phyloP scores from a whole-genome alignment of 345 rosid genomes.

The Gossypium herbaceum region DNA sequence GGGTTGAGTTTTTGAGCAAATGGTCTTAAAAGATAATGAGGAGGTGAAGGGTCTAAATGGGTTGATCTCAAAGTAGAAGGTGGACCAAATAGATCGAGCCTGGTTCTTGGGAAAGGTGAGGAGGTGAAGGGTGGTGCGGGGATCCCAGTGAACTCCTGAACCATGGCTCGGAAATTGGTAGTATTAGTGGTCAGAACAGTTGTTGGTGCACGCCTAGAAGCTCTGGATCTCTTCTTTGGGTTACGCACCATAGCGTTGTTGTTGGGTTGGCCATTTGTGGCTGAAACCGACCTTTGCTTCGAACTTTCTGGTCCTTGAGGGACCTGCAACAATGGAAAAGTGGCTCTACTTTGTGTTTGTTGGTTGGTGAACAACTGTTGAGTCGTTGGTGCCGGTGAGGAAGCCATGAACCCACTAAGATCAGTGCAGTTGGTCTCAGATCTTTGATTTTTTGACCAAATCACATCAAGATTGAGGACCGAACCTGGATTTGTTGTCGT shows the following conservation, averaged over 20 bases:
- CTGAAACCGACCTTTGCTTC: conserved; percentile 14
- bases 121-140: conserved; percentile 80
- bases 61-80: conserved; percentile 35
- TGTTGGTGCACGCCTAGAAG: conserved; percentile 92
- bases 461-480: conserved; percentile 47
- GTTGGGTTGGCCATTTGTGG: conserved; percentile 23
- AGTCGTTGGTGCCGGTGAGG: conserved; percentile 29
- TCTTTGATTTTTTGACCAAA: conserved; percentile 51
- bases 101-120: conserved; percentile 54
- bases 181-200: conserved; percentile 90
- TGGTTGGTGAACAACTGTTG: conserved; percentile 31
- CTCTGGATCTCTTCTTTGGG: conserved; percentile 86
- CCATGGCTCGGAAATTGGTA: conserved; percentile 91
- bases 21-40: conserved; percentile 53
- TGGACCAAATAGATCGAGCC: conserved; percentile 64
- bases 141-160: conserved; percentile 95
- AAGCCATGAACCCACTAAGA: conserved; percentile 37
- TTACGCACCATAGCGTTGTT: conserved; percentile 40
- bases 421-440: conserved; percentile 49
- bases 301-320: conserved; percentile 15
- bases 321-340: conserved; percentile 17
- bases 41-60: conserved; percentile 40
- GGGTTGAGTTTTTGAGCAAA: conserved; percentile 47
- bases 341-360: conserved; percentile 6
- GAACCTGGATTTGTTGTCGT: conserved; percentile 36